These are phyloP conservation scores for Spathaspora arborariae DNA, from an alignment of 805 yeast genomes.

Conservation along the genomic window DNA sequence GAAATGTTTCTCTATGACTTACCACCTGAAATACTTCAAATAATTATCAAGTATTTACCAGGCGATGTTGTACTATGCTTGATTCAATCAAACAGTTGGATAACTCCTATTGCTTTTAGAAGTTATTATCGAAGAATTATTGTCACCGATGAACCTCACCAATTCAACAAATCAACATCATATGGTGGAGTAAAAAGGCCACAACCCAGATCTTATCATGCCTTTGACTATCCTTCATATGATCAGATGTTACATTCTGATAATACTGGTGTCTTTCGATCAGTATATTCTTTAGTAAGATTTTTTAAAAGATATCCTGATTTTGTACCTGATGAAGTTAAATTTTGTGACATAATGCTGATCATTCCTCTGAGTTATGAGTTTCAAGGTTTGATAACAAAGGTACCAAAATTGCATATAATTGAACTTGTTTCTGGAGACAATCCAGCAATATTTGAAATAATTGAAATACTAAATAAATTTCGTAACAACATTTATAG, in stretches of 20 bases:
- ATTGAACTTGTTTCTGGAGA: background rate
- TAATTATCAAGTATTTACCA: background rate
- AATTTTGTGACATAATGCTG: background rate
- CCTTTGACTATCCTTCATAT: background rate
- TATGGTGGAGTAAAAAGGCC: background rate
- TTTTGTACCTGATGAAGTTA: background rate
- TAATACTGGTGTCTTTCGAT: background rate
- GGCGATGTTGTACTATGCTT: background rate
- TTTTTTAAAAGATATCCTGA: background rate
- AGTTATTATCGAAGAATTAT: background rate
- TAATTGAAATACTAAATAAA: background rate
- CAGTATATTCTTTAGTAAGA: background rate
- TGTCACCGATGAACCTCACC: background rate
- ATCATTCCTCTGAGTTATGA: background rate
- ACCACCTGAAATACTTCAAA: background rate
- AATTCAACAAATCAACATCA: background rate
- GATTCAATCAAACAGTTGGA: background rate
- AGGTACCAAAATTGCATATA: background rate
- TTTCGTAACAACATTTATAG: background rate
- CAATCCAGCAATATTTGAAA: background rate
- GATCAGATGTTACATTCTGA: too few species aligned
- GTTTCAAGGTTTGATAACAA: background rate
- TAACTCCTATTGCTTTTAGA: background rate
- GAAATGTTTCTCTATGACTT: background rate
- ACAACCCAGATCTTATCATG: background rate